Evolutionary conservation across 2,329 filamentous ascomycete genomes (phyloP).

Genomic region (Phaeomoniella chlamydospora): DNA sequence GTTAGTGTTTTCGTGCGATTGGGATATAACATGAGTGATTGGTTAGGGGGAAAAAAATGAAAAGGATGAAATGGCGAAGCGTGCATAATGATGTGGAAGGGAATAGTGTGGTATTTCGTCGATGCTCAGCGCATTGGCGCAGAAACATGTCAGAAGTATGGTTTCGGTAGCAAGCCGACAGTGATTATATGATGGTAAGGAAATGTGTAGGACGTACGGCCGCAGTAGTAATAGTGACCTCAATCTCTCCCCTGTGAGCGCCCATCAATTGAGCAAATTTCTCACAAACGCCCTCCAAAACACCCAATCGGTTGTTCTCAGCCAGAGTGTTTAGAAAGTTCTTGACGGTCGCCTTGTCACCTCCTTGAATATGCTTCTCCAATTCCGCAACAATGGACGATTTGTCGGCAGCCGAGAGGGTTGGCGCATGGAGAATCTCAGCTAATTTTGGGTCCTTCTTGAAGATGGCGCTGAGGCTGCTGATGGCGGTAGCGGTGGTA

Average conservation of each 20-base stretch:
- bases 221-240: slow-evolving; percentile 82
- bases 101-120: too few species aligned
- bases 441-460: slow-evolving; percentile 72
- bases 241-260: slow-evolving; percentile 81
- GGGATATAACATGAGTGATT: too few species aligned
- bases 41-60: too few species aligned
- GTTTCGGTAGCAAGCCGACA: too few species aligned
- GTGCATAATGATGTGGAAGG: too few species aligned
- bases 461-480: slow-evolving; percentile 55
- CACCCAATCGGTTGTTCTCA: slow-evolving; percentile 86
- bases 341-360: slow-evolving; percentile 68
- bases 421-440: slow-evolving; percentile 63
- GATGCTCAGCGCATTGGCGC: too few species aligned
- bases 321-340: slow-evolving; percentile 86
- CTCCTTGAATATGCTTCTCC: slow-evolving; percentile 59
- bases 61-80: too few species aligned
- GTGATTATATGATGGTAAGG: too few species aligned
- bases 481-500: slow-evolving; percentile 65
- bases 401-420: slow-evolving; percentile 69
- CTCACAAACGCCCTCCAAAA: slow-evolving; percentile 66
- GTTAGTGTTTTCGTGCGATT: too few species aligned
- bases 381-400: slow-evolving; percentile 73
- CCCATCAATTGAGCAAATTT: slow-evolving; percentile 84
- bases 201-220: slow-evolving; percentile 42
- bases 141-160: too few species aligned